These are phyloP conservation scores for Closterium sp. DNA, from an alignment of 139 green algal genomes.

Conservation along the genomic window DNA sequence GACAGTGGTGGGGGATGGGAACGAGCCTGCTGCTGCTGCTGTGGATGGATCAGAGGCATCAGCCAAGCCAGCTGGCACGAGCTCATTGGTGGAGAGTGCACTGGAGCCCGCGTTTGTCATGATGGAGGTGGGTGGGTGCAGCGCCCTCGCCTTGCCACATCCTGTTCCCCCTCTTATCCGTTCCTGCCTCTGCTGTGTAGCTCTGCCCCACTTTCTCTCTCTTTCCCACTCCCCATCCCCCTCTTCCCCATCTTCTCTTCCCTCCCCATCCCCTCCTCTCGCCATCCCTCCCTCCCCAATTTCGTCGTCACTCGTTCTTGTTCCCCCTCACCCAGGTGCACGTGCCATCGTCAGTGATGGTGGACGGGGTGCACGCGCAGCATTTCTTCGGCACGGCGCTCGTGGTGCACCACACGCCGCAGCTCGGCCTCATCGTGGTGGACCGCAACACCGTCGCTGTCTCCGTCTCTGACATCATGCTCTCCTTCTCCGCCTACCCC, in stretches of 20 bases:
- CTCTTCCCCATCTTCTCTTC: too few relatives aligned
- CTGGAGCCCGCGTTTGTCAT: conserved; percentile 30
- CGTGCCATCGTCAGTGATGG: conserved; percentile 79
- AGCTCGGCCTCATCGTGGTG: conserved; percentile 66
- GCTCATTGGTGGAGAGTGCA: conserved; percentile 9
- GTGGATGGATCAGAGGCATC: background rate
- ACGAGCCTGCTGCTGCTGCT: background rate
- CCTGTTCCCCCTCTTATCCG: background rate
- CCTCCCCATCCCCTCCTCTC: too few relatives aligned
- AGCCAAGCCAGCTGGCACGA: background rate
- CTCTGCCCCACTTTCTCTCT: too few relatives aligned
- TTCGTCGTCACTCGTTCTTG: too few relatives aligned
- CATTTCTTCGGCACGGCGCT: conserved; percentile 48
- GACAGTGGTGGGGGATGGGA: background rate
- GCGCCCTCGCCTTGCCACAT: background rate
- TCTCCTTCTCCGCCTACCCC: conserved; percentile 84
- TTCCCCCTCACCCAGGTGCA: conserved; percentile 56
- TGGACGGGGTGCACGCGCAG: conserved; percentile 80
- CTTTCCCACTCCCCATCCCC: too few relatives aligned
- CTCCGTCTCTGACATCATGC: conserved; percentile 71
- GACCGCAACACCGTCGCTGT: conserved; percentile 88
- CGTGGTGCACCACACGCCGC: conserved; percentile 32
- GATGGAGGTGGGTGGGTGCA: conserved; percentile 13
- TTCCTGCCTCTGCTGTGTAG: too few relatives aligned
- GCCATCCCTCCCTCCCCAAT: too few relatives aligned